These are phyloP conservation scores for Capsicum pubescens DNA, from an alignment of 257 asterid genomes.

Conservation along the genomic window DNA sequence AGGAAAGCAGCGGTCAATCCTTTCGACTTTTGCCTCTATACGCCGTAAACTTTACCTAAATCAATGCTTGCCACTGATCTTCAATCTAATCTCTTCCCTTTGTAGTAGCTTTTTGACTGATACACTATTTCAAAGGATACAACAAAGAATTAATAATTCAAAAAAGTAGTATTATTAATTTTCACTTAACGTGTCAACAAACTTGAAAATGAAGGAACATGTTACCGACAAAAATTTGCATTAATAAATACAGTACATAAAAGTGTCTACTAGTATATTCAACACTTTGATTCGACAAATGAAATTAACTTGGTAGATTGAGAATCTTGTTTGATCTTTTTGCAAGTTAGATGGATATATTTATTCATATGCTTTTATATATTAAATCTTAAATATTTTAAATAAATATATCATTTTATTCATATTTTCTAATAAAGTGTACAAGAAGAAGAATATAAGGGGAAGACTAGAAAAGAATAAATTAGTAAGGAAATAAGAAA, in stretches of 20 bases:
- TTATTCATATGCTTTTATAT: too few species aligned
- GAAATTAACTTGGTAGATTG: too few species aligned
- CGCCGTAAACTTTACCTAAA: constrained; percentile 22
- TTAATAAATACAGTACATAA: neutral
- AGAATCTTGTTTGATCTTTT: too few species aligned
- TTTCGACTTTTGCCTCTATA: neutral
- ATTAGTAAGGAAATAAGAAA: too few species aligned
- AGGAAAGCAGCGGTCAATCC: constrained; percentile 8
- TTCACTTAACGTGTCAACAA: neutral
- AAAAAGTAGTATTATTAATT: neutral
- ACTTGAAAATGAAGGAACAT: neutral
- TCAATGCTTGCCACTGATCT: neutral
- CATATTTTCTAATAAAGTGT: too few species aligned
- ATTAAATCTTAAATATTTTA: too few species aligned
- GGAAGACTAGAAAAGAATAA: too few species aligned
- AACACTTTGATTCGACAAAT: too few species aligned
- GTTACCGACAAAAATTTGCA: neutral
- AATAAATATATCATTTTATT: too few species aligned
- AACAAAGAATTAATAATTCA: neutral
- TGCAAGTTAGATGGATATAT: too few species aligned
- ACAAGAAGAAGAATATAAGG: too few species aligned
- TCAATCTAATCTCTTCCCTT: neutral
- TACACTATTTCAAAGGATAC: neutral
- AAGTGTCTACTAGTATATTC: too few species aligned
- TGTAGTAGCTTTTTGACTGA: constrained; percentile 16